phyloP scores from a whole-genome alignment of 139 green algal species.

The Ettlia oleoabundans region DNA sequence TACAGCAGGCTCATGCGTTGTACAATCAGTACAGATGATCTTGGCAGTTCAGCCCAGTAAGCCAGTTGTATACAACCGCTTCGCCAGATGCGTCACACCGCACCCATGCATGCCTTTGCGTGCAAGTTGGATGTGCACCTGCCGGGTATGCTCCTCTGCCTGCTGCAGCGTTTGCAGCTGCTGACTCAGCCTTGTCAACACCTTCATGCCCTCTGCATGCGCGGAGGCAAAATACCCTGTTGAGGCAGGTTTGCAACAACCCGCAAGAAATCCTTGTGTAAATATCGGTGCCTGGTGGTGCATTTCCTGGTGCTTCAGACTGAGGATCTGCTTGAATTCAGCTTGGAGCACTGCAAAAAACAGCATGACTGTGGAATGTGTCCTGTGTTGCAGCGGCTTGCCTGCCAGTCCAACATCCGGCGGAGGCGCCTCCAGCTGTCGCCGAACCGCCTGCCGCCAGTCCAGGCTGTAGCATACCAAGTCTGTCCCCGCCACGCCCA shows the following conservation, averaged over 20 bases:
- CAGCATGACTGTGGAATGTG: no score
- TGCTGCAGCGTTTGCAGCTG: conserved; percentile 9
- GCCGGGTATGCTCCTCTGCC: conserved; percentile 21
- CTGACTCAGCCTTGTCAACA: neutral
- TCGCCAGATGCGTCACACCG: no score
- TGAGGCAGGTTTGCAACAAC: no score
- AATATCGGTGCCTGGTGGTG: no score
- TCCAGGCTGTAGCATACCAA: neutral
- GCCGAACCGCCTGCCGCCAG: neutral
- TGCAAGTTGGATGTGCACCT: no score
- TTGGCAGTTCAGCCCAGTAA: neutral
- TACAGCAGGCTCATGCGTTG: no score
- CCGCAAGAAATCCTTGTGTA: no score
- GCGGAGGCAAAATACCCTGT: neutral
- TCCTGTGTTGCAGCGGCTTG: neutral
- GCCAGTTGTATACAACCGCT: neutral
- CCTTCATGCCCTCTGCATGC: conserved; percentile 8
- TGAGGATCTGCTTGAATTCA: no score
- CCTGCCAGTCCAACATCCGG: neutral
- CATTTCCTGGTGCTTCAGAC: no score
- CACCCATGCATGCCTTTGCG: no score
- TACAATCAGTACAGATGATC: neutral
- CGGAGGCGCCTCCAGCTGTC: neutral
- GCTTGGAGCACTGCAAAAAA: no score
- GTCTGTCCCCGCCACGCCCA: conserved; percentile 12